Evolutionary conservation across 1,284 basidiomycete genomes (phyloP).

Genomic region (Ustilago trichophora): DNA sequence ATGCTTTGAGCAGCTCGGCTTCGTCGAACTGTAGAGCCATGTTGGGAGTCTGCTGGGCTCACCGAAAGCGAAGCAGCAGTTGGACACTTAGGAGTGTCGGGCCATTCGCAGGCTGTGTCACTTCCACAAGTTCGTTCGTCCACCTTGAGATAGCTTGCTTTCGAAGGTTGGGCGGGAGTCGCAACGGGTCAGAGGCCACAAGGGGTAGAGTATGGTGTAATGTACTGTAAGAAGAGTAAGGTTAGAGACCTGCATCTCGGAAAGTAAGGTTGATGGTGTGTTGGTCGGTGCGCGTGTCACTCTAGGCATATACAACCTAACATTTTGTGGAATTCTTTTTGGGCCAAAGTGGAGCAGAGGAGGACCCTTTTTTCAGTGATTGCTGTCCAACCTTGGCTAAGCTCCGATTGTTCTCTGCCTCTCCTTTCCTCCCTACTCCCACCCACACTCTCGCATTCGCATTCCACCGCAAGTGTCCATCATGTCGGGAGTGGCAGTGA

Average conservation of each 20-base stretch:
- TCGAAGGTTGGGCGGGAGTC: too few relatives aligned
- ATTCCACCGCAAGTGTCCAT: background rate
- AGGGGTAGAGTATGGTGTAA: too few relatives aligned
- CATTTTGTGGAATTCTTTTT: too few relatives aligned
- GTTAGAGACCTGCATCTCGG: conserved; percentile 1
- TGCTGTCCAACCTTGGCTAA: too few relatives aligned
- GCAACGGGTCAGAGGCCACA: too few relatives aligned
- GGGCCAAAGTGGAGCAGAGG: conserved; percentile 12
- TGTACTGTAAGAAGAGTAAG: conserved; percentile 2
- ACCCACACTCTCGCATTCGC: background rate
- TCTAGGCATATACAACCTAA: too few relatives aligned
- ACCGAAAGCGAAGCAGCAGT: too few relatives aligned
- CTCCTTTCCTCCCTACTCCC: background rate
- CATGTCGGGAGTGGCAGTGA: conserved; percentile 38
- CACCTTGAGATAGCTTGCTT: too few relatives aligned
- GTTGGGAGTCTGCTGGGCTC: background rate
- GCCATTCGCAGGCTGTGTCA: background rate
- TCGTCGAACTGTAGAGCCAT: conserved; percentile 59
- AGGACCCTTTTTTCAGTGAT: background rate
- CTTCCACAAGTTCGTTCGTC: too few relatives aligned
- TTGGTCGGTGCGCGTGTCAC: conserved; percentile 15
- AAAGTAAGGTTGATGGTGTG: background rate
- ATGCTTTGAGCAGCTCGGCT: conserved; percentile 66
- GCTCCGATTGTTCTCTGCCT: background rate
- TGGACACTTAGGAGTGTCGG: background rate